Conservation (phyloP, 1,139 yeast species). For the Yamadazyma epiphylla region DNA sequence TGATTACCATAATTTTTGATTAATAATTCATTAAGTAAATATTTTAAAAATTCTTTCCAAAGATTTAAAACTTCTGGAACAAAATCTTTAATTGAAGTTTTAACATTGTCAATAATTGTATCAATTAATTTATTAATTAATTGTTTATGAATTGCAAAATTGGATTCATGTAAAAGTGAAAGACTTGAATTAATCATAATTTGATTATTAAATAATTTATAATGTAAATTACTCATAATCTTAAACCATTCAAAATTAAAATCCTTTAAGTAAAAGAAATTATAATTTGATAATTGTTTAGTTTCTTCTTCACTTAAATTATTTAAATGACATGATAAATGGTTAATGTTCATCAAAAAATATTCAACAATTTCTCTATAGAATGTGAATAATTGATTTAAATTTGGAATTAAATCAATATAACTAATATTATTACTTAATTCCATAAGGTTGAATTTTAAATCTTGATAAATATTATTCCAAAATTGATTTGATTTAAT, state of each 20-base stretch:
- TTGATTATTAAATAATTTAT: slow-evolving; percentile 13
- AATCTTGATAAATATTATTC: slow-evolving; percentile 32
- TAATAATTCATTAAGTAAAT: slow-evolving; percentile 10
- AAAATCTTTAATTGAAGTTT: slow-evolving; percentile 5
- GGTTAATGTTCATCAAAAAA: slow-evolving; percentile 21
- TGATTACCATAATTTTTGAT: slow-evolving; percentile 8
- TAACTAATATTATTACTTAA: slow-evolving; percentile 15
- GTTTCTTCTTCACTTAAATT: slow-evolving; percentile 16
- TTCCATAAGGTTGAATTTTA: slow-evolving; percentile 22
- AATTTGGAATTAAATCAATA: slow-evolving; percentile 28
- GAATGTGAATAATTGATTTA: slow-evolving; percentile 19
- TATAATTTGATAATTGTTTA: slow-evolving; percentile 15
- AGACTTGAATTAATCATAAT: slow-evolving; percentile 8
- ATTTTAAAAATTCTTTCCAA: slow-evolving; percentile 12
- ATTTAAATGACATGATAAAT: slow-evolving; percentile 11
- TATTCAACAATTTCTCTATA: slow-evolving; percentile 29
- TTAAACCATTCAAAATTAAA: slow-evolving; percentile 21
- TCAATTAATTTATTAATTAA: slow-evolving; percentile 10
- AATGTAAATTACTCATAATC: slow-evolving; percentile 20
- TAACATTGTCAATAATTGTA: slow-evolving; percentile 13
- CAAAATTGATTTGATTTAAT: slow-evolving; percentile 25
- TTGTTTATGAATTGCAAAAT: slow-evolving; percentile 10
- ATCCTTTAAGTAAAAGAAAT: slow-evolving; percentile 24
- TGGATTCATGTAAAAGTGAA: slow-evolving; percentile 7
- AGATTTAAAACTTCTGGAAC: slow-evolving; percentile 5